These are phyloP conservation scores for Trypanosoma scelopori DNA, from an alignment of 208 protist genomes.

Conservation along the genomic window DNA sequence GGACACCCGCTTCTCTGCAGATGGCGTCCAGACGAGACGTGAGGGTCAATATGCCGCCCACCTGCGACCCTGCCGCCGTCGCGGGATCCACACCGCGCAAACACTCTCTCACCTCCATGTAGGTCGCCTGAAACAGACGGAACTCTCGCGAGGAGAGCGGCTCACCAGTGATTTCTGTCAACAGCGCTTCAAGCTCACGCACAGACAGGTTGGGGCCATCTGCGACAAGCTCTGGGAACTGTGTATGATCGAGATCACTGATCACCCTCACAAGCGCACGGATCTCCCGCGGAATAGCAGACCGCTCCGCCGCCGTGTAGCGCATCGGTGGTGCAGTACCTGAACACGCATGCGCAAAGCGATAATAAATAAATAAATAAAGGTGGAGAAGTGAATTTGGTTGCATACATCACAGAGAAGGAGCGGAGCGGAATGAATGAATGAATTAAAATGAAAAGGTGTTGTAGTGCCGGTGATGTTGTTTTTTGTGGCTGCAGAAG, in stretches of 20 bases:
- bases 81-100: constrained; percentile 56
- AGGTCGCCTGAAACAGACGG: constrained; percentile 57
- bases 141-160: constrained; percentile 56
- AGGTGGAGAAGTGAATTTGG: constrained; percentile 11
- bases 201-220: constrained; percentile 31
- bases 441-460: constrained; percentile 2
- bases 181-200: constrained; percentile 44
- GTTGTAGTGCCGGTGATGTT: no score
- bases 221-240: constrained; percentile 60
- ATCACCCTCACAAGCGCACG: constrained; percentile 67
- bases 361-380: constrained; percentile 15
- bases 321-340: background rate
- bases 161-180: constrained; percentile 55
- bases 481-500: no score
- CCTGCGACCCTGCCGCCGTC: constrained; percentile 37
- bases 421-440: constrained; percentile 7
- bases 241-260: constrained; percentile 43
- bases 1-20: constrained; percentile 53
- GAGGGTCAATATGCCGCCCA: constrained; percentile 52
- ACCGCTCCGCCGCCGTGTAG: constrained; percentile 12
- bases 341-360: background rate
- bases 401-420: constrained; percentile 5
- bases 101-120: constrained; percentile 60
- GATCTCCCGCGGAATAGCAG: constrained; percentile 59
- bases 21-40: constrained; percentile 64